Conservation (phyloP, 192 early-diverging fungal genomes). For the Phycomyces nitens region DNA sequence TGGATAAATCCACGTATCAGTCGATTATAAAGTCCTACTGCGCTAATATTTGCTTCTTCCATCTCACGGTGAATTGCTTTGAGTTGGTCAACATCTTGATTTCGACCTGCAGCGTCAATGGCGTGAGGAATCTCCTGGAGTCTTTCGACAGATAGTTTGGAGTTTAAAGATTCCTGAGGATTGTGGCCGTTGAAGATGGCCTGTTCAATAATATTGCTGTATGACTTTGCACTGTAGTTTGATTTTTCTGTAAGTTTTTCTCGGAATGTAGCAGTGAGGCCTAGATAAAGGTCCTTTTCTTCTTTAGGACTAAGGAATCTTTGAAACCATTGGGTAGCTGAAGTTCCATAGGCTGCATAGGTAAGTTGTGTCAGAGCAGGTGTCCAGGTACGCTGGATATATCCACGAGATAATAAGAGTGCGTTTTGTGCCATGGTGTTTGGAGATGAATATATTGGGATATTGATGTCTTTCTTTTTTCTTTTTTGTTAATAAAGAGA, state of each 20-base stretch:
- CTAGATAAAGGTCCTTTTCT: slow-evolving; percentile 31
- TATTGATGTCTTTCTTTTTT: too few relatives aligned
- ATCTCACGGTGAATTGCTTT: slow-evolving; percentile 10
- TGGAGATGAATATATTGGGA: too few relatives aligned
- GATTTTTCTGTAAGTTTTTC: slow-evolving; percentile 26
- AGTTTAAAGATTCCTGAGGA: too few relatives aligned
- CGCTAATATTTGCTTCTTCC: slow-evolving; percentile 8
- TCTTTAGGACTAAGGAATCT: slow-evolving; percentile 30
- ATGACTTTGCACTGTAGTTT: slow-evolving; percentile 10
- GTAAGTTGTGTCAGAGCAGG: too few relatives aligned
- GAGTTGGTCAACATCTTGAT: slow-evolving; percentile 2
- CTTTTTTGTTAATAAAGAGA: too few relatives aligned
- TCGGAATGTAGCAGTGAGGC: slow-evolving; percentile 29
- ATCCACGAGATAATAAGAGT: too few relatives aligned
- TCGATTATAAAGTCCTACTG: slow-evolving; percentile 25
- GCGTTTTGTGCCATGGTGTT: too few relatives aligned
- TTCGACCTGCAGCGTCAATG: slow-evolving; percentile 22
- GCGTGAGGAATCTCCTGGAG: slow-evolving; percentile 17
- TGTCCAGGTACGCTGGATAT: too few relatives aligned
- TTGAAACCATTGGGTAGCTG: slow-evolving; percentile 15
- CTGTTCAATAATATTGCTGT: slow-evolving; percentile 31
- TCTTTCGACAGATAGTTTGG: slow-evolving; percentile 6
- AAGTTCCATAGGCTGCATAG: too few relatives aligned
- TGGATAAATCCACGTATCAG: slow-evolving; percentile 23
- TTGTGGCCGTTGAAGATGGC: slow-evolving; percentile 17